A percentile compares a stretch with the other conserved stretches of the same genome.
phyloP scores from a whole-genome alignment of 2,329 filamentous ascomycete species.

The Fusarium aywerte region DNA sequence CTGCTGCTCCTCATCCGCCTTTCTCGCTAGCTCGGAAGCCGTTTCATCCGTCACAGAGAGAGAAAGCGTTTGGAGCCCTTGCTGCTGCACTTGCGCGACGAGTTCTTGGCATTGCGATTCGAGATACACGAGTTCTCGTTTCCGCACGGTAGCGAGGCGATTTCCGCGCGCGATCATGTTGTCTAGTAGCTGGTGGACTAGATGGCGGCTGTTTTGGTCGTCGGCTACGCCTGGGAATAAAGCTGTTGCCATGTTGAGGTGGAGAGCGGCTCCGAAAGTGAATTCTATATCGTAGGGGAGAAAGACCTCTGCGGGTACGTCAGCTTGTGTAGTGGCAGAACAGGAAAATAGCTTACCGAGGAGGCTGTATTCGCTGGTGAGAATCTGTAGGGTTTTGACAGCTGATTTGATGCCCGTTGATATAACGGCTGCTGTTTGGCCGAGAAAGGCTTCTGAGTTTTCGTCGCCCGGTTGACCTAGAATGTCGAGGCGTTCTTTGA shows the following conservation, averaged over 20 bases:
- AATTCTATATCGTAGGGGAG: conserved; percentile 55
- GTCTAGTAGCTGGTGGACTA: conserved; percentile 48
- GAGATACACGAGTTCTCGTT: conserved; percentile 48
- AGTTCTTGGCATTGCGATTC: conserved; percentile 48
- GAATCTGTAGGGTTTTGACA: conserved; percentile 53
- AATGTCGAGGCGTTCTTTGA: conserved; percentile 52
- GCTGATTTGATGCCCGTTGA: conserved; percentile 56
- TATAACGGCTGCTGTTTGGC: conserved; percentile 51
- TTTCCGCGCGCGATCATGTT: conserved; percentile 51
- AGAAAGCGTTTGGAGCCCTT: conserved; percentile 44
- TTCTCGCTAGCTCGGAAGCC: conserved; percentile 6
- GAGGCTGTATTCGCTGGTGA: conserved; percentile 50
- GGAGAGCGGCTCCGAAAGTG: conserved; percentile 49
- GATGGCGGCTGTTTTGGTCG: conserved; percentile 36
- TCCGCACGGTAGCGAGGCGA: conserved; percentile 48
- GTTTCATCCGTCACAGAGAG: conserved; percentile 26
- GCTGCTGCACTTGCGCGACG: conserved; percentile 37
- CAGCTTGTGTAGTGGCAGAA: no score
- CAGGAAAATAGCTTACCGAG: no score
- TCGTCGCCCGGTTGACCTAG: conserved; percentile 40
- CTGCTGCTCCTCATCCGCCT: conserved; percentile 3
- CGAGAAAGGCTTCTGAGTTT: conserved; percentile 50
- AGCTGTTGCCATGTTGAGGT: conserved; percentile 52
- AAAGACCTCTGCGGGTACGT: conserved; percentile 50
- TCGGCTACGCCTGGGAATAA: conserved; percentile 50